Evolutionary conservation across 768 basidiomycete genomes (phyloP).

Genomic region (Peribolospora kevripleyi): DNA sequence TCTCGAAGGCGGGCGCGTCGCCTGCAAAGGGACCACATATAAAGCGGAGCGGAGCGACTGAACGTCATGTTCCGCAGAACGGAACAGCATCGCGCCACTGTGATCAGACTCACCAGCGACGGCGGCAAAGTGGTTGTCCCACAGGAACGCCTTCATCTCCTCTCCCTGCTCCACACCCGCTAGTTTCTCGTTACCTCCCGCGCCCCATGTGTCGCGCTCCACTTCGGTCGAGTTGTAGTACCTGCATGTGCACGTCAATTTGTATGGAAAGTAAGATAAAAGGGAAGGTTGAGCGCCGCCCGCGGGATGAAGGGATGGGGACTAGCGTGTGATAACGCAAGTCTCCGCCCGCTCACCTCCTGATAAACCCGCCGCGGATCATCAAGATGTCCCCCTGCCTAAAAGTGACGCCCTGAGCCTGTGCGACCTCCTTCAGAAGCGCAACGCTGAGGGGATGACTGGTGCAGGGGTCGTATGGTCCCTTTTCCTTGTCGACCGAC

Average conservation of each 20-base stretch:
- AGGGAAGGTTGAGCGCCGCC: too few species aligned
- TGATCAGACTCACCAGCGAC: slow-evolving; percentile 30
- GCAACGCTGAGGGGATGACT: slow-evolving; percentile 30
- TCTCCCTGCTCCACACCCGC: slow-evolving; percentile 44
- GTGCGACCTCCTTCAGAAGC: slow-evolving; percentile 36
- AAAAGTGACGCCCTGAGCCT: slow-evolving; percentile 34
- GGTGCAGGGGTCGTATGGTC: slow-evolving; percentile 43
- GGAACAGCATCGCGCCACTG: too few species aligned
- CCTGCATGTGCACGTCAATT: slow-evolving; percentile 13
- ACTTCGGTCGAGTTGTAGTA: slow-evolving; percentile 26
- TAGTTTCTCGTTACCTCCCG: slow-evolving; percentile 27
- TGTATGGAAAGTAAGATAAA: too few species aligned
- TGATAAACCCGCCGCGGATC: slow-evolving; percentile 37
- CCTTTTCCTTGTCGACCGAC: slow-evolving; percentile 11
- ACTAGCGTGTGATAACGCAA: too few species aligned
- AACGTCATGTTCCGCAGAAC: too few species aligned
- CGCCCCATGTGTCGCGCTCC: slow-evolving; percentile 25
- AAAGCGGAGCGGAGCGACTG: too few species aligned
- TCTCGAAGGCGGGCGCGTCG: neutral
- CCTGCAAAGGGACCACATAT: neutral
- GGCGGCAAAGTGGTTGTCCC: slow-evolving; percentile 52
- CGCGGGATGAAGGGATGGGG: too few species aligned
- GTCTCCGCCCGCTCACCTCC: slow-evolving; percentile 8
- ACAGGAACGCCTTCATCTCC: slow-evolving; percentile 48
- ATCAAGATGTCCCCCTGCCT: slow-evolving; percentile 37